Base-by-base conservation (phyloP, 805 yeast species). In the Starmerella cellae region DNA sequence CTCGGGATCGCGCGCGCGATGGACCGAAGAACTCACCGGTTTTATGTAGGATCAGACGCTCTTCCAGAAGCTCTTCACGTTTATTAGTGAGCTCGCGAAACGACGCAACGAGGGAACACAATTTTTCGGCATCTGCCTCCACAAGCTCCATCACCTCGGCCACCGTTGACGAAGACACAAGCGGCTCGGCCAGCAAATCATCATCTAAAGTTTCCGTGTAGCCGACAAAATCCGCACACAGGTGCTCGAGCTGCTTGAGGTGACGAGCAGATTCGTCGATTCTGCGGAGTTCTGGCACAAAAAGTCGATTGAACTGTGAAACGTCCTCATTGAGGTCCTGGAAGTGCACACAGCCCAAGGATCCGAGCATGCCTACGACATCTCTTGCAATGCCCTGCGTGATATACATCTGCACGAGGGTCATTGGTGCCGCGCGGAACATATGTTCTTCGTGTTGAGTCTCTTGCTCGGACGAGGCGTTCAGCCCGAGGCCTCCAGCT, bases 371-470 rank as follows among this genome's bases (percentile, higher is more conserved):
- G 44, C 83, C 76, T 16, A 84, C 79, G 26, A 82, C 75, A 42
- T 84, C 93, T 47, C 97, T 72, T 6, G 94, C 75, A 23, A 80
- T 76, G 62, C 91, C 98, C 20, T 81, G 74, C 2, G 97, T 87
- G 40, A 91, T 75, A 60, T 84, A 88, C 53, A 91, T 68, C 65
- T 91, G 95, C 35, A 88, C 80, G 53, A 87, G 73, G 41, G 93
- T 76, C 97, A 91, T 93, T 56, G 84, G 95, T 77, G 97, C 97
- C 39, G 97, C 87, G 69, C 95, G 50, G 35, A 52, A 54, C 22
- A 53, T 43, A 39, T 51, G 46, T 38, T 54, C 57, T 16, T 29
- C 36, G 24, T 22, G 35, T 14, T n/a, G n/a, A n/a, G n/a, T n/a
- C n/a, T n/a, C n/a, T n/a, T n/a, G n/a, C n/a, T n/a, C n/a, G n/a